Evolutionary conservation across 1,139 yeast genomes (phyloP).

Genomic region (Kurtzmaniella quercitrusa): DNA sequence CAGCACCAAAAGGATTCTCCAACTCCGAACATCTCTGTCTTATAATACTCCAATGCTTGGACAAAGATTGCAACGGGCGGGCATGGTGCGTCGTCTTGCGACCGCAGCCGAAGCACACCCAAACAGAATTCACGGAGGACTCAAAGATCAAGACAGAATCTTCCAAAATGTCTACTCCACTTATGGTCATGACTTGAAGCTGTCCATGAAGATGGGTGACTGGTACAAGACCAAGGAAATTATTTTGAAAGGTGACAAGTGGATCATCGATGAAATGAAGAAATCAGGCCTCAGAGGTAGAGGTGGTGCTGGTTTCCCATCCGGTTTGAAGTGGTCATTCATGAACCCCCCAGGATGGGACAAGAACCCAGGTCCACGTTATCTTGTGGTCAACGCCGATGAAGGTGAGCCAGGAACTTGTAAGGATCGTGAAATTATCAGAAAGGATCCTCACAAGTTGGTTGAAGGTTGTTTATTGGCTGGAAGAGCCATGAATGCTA

Average conservation of each 20-base stretch:
- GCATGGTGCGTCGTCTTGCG: conserved; percentile 30
- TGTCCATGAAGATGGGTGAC: conserved; percentile 78
- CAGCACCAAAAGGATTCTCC: not conserved
- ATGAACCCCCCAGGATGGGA: conserved; percentile 97
- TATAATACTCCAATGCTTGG: not conserved
- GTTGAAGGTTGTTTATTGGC: conserved; percentile 85
- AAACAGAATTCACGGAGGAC: conserved; percentile 67
- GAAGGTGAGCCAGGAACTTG: conserved; percentile 95
- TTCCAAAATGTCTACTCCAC: conserved; percentile 77
- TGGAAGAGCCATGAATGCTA: conserved; percentile 89
- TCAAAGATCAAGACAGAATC: conserved; percentile 78
- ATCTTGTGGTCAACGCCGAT: conserved; percentile 84
- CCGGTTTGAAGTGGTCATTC: conserved; percentile 87
- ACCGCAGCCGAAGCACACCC: conserved; percentile 49
- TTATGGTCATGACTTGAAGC: conserved; percentile 70
- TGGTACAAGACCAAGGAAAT: conserved; percentile 90
- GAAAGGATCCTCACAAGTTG: conserved; percentile 87
- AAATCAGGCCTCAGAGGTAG: conserved; percentile 84
- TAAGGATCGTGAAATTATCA: conserved; percentile 83
- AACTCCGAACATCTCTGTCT: not conserved
- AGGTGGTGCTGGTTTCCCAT: conserved; percentile 93
- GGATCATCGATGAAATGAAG: conserved; percentile 86
- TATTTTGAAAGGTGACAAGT: conserved; percentile 73
- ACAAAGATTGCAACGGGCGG: not conserved
- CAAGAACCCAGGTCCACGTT: conserved; percentile 79